These are phyloP conservation scores for Thalassiosira delicatula DNA, from an alignment of 352 stramenopile species.

Conservation along the genomic window DNA sequence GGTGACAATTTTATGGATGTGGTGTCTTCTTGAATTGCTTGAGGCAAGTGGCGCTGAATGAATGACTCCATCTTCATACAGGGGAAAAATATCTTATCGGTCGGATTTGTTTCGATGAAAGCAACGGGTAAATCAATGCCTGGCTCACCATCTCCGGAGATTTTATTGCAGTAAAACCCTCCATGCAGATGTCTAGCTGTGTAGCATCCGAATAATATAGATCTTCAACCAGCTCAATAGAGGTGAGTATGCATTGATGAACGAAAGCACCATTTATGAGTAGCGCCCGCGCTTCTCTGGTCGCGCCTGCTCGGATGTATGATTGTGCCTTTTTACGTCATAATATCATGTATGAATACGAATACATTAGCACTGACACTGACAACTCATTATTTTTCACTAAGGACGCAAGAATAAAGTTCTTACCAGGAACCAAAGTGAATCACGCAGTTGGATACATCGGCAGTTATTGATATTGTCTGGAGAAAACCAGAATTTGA, in stretches of 20 bases:
- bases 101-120: too few relatives aligned
- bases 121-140: too few relatives aligned
- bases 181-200: not conserved
- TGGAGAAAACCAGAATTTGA: not conserved
- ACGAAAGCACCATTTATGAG: not conserved
- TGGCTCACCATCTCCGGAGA: not conserved
- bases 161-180: not conserved
- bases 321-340: not conserved
- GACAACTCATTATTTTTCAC: too few relatives aligned
- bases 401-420: too few relatives aligned
- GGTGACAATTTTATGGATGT: not conserved
- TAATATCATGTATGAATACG: too few relatives aligned
- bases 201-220: not conserved
- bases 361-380: too few relatives aligned
- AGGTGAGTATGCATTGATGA: not conserved
- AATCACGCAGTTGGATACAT: not conserved
- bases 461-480: not conserved
- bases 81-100: too few relatives aligned
- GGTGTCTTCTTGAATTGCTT: not conserved
- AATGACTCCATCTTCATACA: not conserved
- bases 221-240: not conserved
- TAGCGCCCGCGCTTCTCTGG: not conserved
- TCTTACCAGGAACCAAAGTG: not conserved
- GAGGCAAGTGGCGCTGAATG: not conserved
- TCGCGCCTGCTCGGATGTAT: not conserved